phyloP scores from a whole-genome alignment of 2,329 filamentous ascomycete genomes.

The Aspergillus arachidicola region DNA sequence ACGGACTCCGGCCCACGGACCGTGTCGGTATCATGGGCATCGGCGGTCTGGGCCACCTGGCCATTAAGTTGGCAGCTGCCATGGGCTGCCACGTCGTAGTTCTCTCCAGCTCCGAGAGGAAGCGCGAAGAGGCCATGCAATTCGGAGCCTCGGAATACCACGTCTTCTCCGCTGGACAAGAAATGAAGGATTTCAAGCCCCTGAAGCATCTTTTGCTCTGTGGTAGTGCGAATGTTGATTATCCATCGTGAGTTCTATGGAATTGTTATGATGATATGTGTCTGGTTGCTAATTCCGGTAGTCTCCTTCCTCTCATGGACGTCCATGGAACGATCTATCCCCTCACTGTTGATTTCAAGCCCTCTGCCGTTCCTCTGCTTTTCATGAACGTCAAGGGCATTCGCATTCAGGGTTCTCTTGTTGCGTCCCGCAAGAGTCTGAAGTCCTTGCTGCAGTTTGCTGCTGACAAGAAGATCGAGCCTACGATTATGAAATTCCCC shows the following conservation, averaged over 20 bases:
- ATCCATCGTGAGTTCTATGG: constrained; percentile 13
- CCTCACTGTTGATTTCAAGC: constrained; percentile 25
- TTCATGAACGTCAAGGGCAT: constrained; percentile 56
- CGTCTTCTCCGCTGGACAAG: constrained; percentile 23
- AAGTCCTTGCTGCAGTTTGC: constrained; percentile 69
- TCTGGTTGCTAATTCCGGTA: background rate
- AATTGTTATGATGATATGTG: background rate
- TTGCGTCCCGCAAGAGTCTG: constrained; percentile 63
- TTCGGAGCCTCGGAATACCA: constrained; percentile 67
- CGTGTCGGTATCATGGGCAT: constrained; percentile 69
- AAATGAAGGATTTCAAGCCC: constrained; percentile 13
- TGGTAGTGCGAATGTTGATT: constrained; percentile 16
- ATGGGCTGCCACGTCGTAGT: constrained; percentile 60
- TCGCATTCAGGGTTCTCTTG: constrained; percentile 64
- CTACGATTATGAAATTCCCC: constrained; percentile 65
- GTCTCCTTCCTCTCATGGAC: constrained; percentile 28
- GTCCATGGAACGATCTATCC: constrained; percentile 31
- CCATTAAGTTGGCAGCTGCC: constrained; percentile 67
- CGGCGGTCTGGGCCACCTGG: constrained; percentile 72
- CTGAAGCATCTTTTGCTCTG: constrained; percentile 22
- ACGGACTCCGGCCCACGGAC: constrained; percentile 64
- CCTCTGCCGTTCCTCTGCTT: constrained; percentile 40
- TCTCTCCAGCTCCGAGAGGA: constrained; percentile 23
- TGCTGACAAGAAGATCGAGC: constrained; percentile 60
- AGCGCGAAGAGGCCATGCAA: constrained; percentile 23